phyloP scores from a whole-genome alignment of 2,329 filamentous ascomycete species.

The Diaporthe citrichinensis region DNA sequence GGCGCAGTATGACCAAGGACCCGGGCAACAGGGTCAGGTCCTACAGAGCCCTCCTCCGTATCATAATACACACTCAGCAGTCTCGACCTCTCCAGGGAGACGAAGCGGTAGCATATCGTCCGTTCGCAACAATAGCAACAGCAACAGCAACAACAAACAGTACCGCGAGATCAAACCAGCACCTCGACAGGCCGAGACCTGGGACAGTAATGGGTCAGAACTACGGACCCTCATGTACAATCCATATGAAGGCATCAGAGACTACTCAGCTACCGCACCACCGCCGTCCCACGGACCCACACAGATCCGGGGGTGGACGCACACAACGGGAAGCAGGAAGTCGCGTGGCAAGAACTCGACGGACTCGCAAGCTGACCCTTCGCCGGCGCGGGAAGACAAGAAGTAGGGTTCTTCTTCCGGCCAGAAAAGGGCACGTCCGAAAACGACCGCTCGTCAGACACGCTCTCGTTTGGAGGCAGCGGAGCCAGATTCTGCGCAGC shows the following conservation, averaged over 20 bases:
- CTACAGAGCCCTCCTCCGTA: constrained; percentile 41
- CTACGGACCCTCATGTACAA: constrained; percentile 72
- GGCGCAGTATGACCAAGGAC: constrained; percentile 19
- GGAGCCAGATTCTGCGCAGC: background rate
- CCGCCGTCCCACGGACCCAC: constrained; percentile 70
- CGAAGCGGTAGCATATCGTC: constrained; percentile 51
- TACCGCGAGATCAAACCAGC: constrained; percentile 73
- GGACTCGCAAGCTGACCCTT: constrained; percentile 40
- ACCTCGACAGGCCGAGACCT: constrained; percentile 64
- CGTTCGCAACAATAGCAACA: constrained; percentile 41
- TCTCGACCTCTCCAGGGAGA: constrained; percentile 48
- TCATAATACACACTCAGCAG: constrained; percentile 42
- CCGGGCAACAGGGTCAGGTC: constrained; percentile 33
- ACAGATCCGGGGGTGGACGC: constrained; percentile 70
- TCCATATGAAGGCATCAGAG: constrained; percentile 69
- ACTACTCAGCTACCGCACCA: constrained; percentile 68
- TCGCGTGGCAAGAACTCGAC: constrained; percentile 47
- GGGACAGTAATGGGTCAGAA: constrained; percentile 62
- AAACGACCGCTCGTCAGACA: background rate
- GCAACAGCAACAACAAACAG: constrained; percentile 47
- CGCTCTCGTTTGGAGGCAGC: background rate
- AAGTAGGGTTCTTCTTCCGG: constrained; percentile 42
- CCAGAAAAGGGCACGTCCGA: constrained; percentile 8
- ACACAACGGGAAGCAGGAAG: constrained; percentile 57
- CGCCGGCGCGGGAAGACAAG: constrained; percentile 40